Base-by-base conservation (phyloP, 495 filamentous ascomycete genomes). In the Xylaria grammica region DNA sequence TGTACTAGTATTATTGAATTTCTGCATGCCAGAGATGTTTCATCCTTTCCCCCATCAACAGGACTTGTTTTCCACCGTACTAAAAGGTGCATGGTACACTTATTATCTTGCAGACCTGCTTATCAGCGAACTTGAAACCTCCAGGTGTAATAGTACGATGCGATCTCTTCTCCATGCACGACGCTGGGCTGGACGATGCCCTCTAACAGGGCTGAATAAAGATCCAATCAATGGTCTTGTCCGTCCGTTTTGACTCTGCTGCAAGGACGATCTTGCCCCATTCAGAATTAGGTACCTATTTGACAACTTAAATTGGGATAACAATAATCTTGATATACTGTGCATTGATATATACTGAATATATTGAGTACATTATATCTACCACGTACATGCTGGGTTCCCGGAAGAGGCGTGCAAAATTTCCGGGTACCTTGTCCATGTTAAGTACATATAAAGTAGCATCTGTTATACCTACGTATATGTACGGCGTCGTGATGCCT, bases 391-490 rank as follows among this genome's bases (percentile, higher is more conserved):
- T 17, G 40, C 17, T 42, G 40, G 40, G 17, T 42, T 6, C 40
- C 15, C 7, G 40, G 13, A 42, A 7, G 40, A 3, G 49, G 49
- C 49, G 29, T 54, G 60, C 60, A 53, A 53, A 53, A 42, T 50
- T 46, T 62, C 46, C 49, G 60, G 60, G 48, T n/a, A 54, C 60
- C 60, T 52, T 62, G 60, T 62, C 60, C 49, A 40, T 58, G 42
- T 29, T 53, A 10, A 64, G 38, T 17, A n/a, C n/a, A n/a, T n/a
- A n/a, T n/a, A 24, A 52, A 38, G 45, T 32, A 46, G 50, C 60
- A 34, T 50, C 42, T 62, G 46, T 62, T 49, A 62, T 10, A 32
- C 32, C 26, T 42, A 36, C 26, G 13, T 45, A 27, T 53, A n/a
- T 30, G 29, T 53, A 53, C 49, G 26, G 44, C 24, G 53, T 22